A percentile compares a stretch with the other conserved stretches of the same genome.
phyloP scores from a whole-genome alignment of 305 asterid species.

The Ajuga reptans region DNA sequence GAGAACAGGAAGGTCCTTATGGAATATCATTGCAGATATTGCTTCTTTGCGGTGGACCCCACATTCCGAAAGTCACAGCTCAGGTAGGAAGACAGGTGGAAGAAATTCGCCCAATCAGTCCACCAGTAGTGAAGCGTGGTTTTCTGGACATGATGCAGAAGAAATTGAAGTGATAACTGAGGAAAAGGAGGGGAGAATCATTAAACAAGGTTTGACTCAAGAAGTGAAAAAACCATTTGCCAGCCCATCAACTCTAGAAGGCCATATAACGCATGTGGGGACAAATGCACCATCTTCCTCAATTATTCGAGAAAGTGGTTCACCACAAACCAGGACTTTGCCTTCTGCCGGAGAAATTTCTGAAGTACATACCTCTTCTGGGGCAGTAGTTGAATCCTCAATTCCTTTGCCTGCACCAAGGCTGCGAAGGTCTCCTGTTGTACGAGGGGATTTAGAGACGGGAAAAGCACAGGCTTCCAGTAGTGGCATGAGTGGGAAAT shows the following conservation, averaged over 20 bases:
- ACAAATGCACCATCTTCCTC: conserved; percentile 35
- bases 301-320: conserved; percentile 26
- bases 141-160: conserved; percentile 76
- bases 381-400: conserved; percentile 24
- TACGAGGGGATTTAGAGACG: conserved; percentile 26
- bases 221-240: conserved; percentile 32
- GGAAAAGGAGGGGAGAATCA: conserved; percentile 29
- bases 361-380: conserved; percentile 25
- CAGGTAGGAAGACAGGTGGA: conserved; percentile 47
- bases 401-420: conserved; percentile 34
- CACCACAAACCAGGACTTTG: conserved; percentile 25
- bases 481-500: conserved; percentile 31
- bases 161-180: conserved; percentile 38
- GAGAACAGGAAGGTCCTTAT: conserved; percentile 69
- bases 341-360: conserved; percentile 37
- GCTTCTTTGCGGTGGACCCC: conserved; percentile 55
- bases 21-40: conserved; percentile 65
- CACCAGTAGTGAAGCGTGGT: conserved; percentile 57
- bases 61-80: conserved; percentile 46
- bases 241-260: conserved; percentile 38
- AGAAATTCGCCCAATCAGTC: conserved; percentile 67
- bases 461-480: conserved; percentile 37
- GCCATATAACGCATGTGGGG: conserved; percentile 30
- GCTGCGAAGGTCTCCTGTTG: conserved; percentile 39
- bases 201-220: conserved; percentile 28